Conservation (phyloP, 192 early-diverging fungal genomes). For the Rhizophagus prolifer region DNA sequence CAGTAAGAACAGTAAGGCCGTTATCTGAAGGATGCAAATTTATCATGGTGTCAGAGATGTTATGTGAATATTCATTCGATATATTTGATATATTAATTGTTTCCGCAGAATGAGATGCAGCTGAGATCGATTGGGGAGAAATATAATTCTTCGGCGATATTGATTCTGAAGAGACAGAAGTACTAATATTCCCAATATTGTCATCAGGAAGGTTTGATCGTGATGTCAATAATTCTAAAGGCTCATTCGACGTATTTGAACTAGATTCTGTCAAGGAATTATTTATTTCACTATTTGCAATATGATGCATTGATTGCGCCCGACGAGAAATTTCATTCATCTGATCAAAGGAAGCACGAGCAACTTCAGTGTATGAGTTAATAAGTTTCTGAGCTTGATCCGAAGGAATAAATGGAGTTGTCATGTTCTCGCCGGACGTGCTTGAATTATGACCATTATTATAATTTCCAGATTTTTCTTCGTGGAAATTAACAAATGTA, state of each 20-base stretch:
- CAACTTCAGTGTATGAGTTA: constrained; percentile 35
- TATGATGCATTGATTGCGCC: constrained; percentile 16
- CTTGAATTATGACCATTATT: not conserved
- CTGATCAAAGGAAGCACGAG: constrained; percentile 31
- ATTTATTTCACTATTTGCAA: not conserved
- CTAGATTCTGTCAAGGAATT: not conserved
- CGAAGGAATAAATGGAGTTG: constrained; percentile 31
- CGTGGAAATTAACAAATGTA: not conserved
- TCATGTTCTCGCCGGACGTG: not conserved
- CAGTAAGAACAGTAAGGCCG: constrained; percentile 25
- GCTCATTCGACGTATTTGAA: not conserved
- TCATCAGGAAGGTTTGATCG: not conserved
- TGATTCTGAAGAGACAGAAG: not conserved
- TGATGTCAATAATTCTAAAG: not conserved
- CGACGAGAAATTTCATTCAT: constrained; percentile 33
- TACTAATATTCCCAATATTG: not conserved
- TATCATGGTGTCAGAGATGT: not conserved
- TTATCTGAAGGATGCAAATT: not conserved
- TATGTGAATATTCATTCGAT: not conserved
- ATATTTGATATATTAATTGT: not conserved
- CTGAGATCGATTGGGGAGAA: not conserved
- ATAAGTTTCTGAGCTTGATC: constrained; percentile 36
- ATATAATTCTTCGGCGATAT: not conserved
- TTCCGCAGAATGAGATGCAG: not conserved
- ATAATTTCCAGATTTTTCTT: constrained; percentile 21